These are phyloP conservation scores for Nowakowskiella sp. DNA, from an alignment of 192 early-diverging fungal species.

Conservation along the genomic window DNA sequence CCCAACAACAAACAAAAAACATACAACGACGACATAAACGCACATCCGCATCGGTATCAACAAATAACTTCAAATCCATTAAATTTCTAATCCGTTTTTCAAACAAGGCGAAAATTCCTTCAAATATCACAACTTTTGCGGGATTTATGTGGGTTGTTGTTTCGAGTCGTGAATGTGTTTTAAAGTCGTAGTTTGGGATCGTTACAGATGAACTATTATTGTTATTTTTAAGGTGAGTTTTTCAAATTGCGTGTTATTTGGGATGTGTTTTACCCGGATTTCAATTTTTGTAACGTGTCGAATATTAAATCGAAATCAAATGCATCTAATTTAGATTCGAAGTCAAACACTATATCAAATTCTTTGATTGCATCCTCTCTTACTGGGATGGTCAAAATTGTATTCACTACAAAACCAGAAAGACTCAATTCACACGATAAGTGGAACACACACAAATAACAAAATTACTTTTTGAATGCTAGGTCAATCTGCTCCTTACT, in stretches of 20 bases:
- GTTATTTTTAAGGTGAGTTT: conserved; percentile 12
- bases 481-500: conserved; percentile 60
- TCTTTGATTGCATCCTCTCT: not conserved
- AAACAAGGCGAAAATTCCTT: conserved; percentile 95
- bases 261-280: conserved; percentile 50
- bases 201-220: not conserved
- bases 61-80: conserved; percentile 75
- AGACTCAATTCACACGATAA: not conserved
- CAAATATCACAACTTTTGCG: conserved; percentile 93
- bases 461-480: conserved; percentile 41
- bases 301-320: conserved; percentile 76
- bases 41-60: conserved; percentile 91
- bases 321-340: conserved; percentile 30
- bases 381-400: conserved; percentile 85
- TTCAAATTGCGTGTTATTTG: conserved; percentile 5
- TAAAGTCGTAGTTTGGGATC: conserved; percentile 88
- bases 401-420: conserved; percentile 51
- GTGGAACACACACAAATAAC: no score
- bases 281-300: conserved; percentile 64
- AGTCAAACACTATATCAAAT: not conserved
- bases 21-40: conserved; percentile 76
- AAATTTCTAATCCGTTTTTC: conserved; percentile 69
- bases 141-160: conserved; percentile 73
- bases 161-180: conserved; percentile 42
- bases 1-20: no score